Evolutionary conservation across 345 rosid species (phyloP).

Genomic region (Pelargonium nanum): DNA sequence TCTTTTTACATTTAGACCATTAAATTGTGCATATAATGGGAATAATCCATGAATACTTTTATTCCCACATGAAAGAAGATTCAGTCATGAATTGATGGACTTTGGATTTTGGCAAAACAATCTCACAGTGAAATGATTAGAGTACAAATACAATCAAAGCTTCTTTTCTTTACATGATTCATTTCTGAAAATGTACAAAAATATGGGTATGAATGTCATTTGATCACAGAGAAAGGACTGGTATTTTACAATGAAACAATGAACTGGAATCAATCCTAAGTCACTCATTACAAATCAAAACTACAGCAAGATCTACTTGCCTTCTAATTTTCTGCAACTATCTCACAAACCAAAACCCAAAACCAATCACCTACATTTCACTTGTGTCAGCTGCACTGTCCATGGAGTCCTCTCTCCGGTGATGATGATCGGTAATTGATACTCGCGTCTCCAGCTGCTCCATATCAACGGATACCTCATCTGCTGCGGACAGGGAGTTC

Average conservation of each 20-base stretch:
- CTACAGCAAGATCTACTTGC: slow-evolving; percentile 11
- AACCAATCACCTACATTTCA: slow-evolving; percentile 27
- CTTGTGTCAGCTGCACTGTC: slow-evolving; percentile 49
- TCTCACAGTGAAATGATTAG: too few species aligned
- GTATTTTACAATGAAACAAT: slow-evolving; percentile 1
- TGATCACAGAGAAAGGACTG: neutral
- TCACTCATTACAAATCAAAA: slow-evolving; percentile 5
- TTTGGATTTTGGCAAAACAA: too few species aligned
- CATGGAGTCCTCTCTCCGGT: slow-evolving; percentile 55
- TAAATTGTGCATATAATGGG: too few species aligned
- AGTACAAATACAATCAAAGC: neutral
- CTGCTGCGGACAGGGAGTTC: slow-evolving; percentile 34
- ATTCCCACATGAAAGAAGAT: too few species aligned
- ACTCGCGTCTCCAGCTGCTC: slow-evolving; percentile 29
- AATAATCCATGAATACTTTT: too few species aligned
- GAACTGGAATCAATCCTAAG: slow-evolving; percentile 12
- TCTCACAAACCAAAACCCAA: slow-evolving; percentile 10
- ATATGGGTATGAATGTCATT: too few species aligned
- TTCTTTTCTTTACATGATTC: neutral
- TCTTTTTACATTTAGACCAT: too few species aligned
- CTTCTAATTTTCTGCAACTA: slow-evolving; percentile 13
- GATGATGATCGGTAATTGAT: slow-evolving; percentile 25
- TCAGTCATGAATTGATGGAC: too few species aligned
- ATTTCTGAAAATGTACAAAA: neutral
- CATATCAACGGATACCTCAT: slow-evolving; percentile 36